A percentile compares a stretch with the other conserved stretches of the same genome.
Evolutionary conservation across 768 basidiomycete genomes (phyloP).

Genomic region (Phylloporus rhodoxanthus): DNA sequence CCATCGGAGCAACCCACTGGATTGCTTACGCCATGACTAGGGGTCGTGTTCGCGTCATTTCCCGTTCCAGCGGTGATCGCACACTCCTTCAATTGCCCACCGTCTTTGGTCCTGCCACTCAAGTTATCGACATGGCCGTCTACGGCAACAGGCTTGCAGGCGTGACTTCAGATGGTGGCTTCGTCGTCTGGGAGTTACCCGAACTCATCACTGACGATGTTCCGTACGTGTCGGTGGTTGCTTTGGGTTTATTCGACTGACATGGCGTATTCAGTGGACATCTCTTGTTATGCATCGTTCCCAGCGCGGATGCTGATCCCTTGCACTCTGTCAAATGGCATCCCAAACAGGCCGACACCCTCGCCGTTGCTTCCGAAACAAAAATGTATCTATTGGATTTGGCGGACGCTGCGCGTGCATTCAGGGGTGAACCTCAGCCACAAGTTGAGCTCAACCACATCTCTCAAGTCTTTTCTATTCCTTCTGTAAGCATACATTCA

Average conservation of each 20-base stretch:
- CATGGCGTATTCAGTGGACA: constrained; percentile 44
- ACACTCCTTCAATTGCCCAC: constrained; percentile 72
- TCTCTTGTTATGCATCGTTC: constrained; percentile 65
- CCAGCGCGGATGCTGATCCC: constrained; percentile 47
- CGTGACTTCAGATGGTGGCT: constrained; percentile 83
- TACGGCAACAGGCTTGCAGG: constrained; percentile 77
- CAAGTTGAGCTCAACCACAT: constrained; percentile 67
- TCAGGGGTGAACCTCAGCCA: constrained; percentile 59
- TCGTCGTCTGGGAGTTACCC: constrained; percentile 85
- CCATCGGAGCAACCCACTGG: constrained; percentile 88
- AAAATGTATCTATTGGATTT: constrained; percentile 75
- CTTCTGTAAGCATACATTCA: constrained; percentile 48
- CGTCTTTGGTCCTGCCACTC: constrained; percentile 54
- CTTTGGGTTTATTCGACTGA: background rate
- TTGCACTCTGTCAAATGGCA: constrained; percentile 87
- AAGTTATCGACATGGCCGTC: constrained; percentile 83
- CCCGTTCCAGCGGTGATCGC: constrained; percentile 81
- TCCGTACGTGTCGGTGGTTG: constrained; percentile 47
- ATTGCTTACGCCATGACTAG: constrained; percentile 91
- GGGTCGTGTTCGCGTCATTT: constrained; percentile 86
- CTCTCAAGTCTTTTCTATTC: constrained; percentile 58
- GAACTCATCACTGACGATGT: constrained; percentile 81
- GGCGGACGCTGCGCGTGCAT: constrained; percentile 50
- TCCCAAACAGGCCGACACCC: constrained; percentile 69
- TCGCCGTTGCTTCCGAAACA: constrained; percentile 78